Evolutionary conservation across 169 alveolate genomes (phyloP), one percentile per base, ranked within the genome.

Genomic region (Cryptosporidium baileyi): DNA sequence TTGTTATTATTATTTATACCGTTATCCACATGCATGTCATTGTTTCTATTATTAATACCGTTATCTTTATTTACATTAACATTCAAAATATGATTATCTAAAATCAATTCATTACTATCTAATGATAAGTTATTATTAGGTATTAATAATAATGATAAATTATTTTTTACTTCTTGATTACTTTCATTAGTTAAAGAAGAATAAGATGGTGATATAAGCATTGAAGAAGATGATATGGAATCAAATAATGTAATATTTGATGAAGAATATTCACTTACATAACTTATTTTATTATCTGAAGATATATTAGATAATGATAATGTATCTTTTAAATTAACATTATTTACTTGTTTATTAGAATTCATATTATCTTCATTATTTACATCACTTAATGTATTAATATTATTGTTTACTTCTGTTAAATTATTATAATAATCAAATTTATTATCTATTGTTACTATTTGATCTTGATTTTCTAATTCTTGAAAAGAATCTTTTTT

Each of bases 211-310:
- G 63, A 28, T 17, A 62, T 32, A 22, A 5, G 15, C 22, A 65
- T 6, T 9, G 45, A 51, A 38, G 81, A 65, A 30, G 49, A 65
- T 1, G 81, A 11, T n/a, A 7, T 45, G 1, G 81, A 65, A 9
- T 34, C 63, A 38, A 62, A 7, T 13, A 26, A 22, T 40, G 80
- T 62, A 0, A 47, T 28, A 17, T 65, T 49, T 26, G 81, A 65
- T 3, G 81, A 65, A n/a, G 80, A 41, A 13, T 38, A 9, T 1
- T 41, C 54, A 36, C 13, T 30, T 8, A 62, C 2, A 38, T 38
- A 7, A 7, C 60, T 17, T 41, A 41, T 41, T 17, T 24, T 36
- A 38, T 62, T 62, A 19, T 44, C 40, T 62, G 81, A 65, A 1
- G 63, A 45, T 13, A 61, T 28, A 47, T 65, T 65, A 3, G 81